Conservation (phyloP, 2,329 filamentous ascomycete species). For the Exophiala aquamarina region DNA sequence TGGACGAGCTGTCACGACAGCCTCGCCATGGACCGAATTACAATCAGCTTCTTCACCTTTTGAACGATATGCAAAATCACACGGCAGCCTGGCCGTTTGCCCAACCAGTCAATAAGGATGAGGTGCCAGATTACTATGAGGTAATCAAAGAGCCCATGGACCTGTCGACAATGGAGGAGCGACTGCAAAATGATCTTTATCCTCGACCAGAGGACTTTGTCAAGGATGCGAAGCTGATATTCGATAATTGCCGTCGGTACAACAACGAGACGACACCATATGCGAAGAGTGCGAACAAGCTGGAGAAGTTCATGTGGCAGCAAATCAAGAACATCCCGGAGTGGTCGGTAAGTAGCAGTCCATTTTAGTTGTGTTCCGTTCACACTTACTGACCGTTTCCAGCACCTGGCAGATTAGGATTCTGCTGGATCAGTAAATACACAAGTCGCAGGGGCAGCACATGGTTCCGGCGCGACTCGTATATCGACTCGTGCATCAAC, state of each 20-base stretch:
- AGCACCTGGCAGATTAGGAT: conserved; percentile 42
- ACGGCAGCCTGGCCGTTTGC: conserved; percentile 92
- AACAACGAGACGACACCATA: conserved; percentile 96
- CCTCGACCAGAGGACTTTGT: conserved; percentile 89
- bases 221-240: conserved; percentile 82
- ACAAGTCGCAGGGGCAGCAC: no score
- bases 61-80: conserved; percentile 95
- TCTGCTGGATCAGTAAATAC: no score
- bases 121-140: conserved; percentile 98
- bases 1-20: conserved; percentile 94
- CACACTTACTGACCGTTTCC: conserved; percentile 10
- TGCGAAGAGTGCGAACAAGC: conserved; percentile 88
- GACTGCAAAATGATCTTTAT: conserved; percentile 92
- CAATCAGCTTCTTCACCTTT: conserved; percentile 85
- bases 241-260: conserved; percentile 92
- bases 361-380: neutral
- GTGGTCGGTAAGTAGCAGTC: conserved; percentile 64
- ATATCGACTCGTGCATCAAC: no score
- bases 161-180: conserved; percentile 89
- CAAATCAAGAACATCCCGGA: conserved; percentile 90
- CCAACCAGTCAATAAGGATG: conserved; percentile 88
- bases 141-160: conserved; percentile 99
- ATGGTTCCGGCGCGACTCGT: no score
- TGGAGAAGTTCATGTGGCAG: conserved; percentile 94
- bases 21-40: conserved; percentile 96